A percentile compares a stretch with the other conserved stretches of the same genome.
phyloP scores from a whole-genome alignment of 345 rosid genomes.

The Boechera stricta region DNA sequence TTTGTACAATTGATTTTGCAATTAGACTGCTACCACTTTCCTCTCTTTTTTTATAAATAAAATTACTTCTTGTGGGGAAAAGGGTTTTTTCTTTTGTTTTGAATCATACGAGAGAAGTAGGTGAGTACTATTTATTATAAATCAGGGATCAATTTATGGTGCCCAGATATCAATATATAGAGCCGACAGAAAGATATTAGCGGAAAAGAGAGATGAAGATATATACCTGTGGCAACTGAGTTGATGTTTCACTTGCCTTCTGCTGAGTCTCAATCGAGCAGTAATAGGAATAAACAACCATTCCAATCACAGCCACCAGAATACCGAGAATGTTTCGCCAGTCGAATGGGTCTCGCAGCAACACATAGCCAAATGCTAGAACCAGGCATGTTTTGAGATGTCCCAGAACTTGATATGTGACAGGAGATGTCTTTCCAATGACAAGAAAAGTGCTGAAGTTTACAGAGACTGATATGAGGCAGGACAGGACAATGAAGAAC shows the following conservation, averaged over 20 bases:
- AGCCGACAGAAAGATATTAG: not conserved
- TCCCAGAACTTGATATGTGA: constrained; percentile 99
- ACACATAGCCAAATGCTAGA: constrained; percentile 94
- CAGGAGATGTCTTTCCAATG: constrained; percentile 99
- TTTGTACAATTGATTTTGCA: not conserved
- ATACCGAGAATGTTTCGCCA: constrained; percentile 98
- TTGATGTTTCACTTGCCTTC: constrained; percentile 68
- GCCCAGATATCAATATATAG: too few species aligned
- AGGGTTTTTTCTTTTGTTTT: too few species aligned
- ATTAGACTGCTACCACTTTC: not conserved
- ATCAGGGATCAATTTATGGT: too few species aligned
- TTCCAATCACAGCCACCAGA: constrained; percentile 87
- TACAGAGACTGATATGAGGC: constrained; percentile 98
- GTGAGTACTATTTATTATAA: too few species aligned
- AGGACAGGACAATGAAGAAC: constrained; percentile 99
- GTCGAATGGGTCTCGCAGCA: constrained; percentile 90
- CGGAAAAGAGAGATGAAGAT: constrained; percentile 8
- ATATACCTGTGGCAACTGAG: constrained; percentile 79
- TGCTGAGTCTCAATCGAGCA: constrained; percentile 83
- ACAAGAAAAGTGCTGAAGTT: constrained; percentile 99
- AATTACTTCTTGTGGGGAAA: too few species aligned
- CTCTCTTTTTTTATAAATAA: too few species aligned
- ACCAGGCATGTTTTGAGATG: constrained; percentile 98
- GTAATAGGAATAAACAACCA: constrained; percentile 90
- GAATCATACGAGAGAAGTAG: too few species aligned